phyloP scores from a whole-genome alignment of 2,329 filamentous ascomycete species.

The Chaetothyriales sp. region DNA sequence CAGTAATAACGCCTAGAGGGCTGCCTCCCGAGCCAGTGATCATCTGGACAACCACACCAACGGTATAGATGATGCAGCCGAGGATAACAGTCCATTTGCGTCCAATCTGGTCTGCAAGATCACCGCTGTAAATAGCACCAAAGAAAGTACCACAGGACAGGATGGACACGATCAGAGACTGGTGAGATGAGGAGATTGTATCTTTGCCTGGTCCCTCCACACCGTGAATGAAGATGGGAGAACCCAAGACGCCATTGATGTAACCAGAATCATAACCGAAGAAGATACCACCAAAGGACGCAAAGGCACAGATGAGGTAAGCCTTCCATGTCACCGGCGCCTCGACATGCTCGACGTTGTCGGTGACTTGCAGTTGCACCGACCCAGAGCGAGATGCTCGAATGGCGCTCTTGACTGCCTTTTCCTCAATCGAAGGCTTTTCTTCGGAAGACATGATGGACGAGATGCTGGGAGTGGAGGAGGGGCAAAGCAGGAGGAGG shows the following conservation, averaged over 20 bases:
- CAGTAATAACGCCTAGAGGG: conserved; percentile 46
- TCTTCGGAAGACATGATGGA: too few species aligned
- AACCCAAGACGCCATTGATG: conserved; percentile 38
- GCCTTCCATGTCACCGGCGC: conserved; percentile 44
- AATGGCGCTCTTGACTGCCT: neutral
- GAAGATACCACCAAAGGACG: conserved; percentile 45
- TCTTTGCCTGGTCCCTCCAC: conserved; percentile 21
- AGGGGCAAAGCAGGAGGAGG: too few species aligned
- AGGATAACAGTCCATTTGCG: conserved; percentile 55
- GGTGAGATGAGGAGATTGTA: conserved; percentile 30
- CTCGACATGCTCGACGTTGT: conserved; percentile 40
- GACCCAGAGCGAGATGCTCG: neutral
- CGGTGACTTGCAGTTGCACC: conserved; percentile 6
- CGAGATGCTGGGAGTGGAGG: neutral
- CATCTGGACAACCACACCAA: conserved; percentile 55
- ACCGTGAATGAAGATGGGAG: conserved; percentile 33
- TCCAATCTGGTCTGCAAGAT: conserved; percentile 60
- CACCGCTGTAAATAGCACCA: conserved; percentile 61
- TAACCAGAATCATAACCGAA: conserved; percentile 46
- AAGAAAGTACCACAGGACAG: conserved; percentile 67
- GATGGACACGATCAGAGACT: conserved; percentile 58
- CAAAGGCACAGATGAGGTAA: conserved; percentile 46
- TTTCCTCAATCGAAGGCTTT: neutral
- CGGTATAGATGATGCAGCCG: conserved; percentile 55
- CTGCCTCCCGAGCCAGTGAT: conserved; percentile 25